These are phyloP conservation scores for Coniosporium apollinis DNA, from an alignment of 495 filamentous ascomycete genomes.

Conservation along the genomic window DNA sequence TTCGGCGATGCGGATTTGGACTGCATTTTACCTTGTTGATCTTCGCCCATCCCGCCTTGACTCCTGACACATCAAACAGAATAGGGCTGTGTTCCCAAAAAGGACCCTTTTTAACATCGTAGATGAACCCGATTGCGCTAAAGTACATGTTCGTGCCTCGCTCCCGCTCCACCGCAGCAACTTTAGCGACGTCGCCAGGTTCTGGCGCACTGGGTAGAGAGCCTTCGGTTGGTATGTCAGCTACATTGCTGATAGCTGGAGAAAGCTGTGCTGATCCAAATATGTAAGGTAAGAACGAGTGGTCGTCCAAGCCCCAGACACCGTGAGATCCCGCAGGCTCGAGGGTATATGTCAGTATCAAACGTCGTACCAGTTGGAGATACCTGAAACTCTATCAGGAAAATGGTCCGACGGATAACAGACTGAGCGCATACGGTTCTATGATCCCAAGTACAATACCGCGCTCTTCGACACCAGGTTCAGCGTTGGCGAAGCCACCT, in stretches of 20 bases:
- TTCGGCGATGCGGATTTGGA: slow-evolving; percentile 1
- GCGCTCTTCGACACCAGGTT: slow-evolving; percentile 45
- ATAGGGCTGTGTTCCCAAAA: slow-evolving; percentile 99
- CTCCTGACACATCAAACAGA: slow-evolving; percentile 84
- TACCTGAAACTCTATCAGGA: slow-evolving; percentile 39
- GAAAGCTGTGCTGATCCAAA: slow-evolving; percentile 83
- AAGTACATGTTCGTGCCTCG: slow-evolving; percentile 79
- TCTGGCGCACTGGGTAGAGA: slow-evolving; percentile 55
- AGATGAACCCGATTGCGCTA: slow-evolving; percentile 94
- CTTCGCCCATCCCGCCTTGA: slow-evolving; percentile 87
- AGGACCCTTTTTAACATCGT: slow-evolving; percentile 91
- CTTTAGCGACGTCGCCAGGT: slow-evolving; percentile 49
- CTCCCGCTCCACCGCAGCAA: slow-evolving; percentile 46
- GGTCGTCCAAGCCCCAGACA: slow-evolving; percentile 96
- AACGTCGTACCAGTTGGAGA: slow-evolving; percentile 59
- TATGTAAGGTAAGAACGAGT: slow-evolving; percentile 91
- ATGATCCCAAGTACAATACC: slow-evolving; percentile 66
- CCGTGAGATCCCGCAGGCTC: slow-evolving; percentile 68
- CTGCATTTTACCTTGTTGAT: slow-evolving; percentile 64
- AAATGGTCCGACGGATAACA: too few species aligned
- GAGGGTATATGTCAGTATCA: slow-evolving; percentile 85
- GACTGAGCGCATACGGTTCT: slow-evolving; percentile 49
- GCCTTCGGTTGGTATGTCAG: slow-evolving; percentile 53
- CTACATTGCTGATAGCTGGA: slow-evolving; percentile 47
- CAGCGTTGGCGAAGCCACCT: slow-evolving; percentile 43